Conservation (phyloP, 768 basidiomycete species). For the Jaapia argillacea region DNA sequence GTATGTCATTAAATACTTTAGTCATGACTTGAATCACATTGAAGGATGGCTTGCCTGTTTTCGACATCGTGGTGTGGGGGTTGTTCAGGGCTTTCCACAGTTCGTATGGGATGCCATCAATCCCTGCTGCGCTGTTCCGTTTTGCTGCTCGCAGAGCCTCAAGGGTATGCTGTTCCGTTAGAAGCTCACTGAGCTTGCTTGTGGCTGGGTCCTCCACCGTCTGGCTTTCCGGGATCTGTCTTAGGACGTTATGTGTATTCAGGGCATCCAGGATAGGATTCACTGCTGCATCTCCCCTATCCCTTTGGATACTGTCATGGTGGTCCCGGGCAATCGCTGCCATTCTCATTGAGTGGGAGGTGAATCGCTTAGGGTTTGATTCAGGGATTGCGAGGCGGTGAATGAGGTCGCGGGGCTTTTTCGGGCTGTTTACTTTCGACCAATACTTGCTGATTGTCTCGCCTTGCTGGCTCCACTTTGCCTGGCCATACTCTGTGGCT, state of each 20-base stretch:
- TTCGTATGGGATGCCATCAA: constrained; percentile 5
- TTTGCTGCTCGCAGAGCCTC: neutral
- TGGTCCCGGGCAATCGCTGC: neutral
- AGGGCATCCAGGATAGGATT: too few species aligned
- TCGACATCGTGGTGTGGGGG: neutral
- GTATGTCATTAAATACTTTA: constrained; percentile 15
- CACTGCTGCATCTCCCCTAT: too few species aligned
- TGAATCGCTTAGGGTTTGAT: neutral
- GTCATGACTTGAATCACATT: neutral
- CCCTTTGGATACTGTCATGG: constrained; percentile 3
- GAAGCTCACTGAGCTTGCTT: too few species aligned
- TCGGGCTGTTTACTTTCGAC: neutral
- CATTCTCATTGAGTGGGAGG: neutral
- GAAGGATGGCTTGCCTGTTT: neutral
- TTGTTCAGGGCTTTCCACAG: constrained; percentile 1
- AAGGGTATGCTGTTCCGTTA: neutral
- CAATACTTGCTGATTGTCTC: neutral
- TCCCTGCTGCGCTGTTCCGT: constrained; percentile 2
- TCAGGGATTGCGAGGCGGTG: neutral
- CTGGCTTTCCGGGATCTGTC: too few species aligned
- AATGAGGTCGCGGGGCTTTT: constrained; percentile 1
- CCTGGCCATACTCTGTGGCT: neutral
- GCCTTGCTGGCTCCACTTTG: neutral
- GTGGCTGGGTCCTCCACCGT: too few species aligned
- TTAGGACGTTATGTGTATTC: too few species aligned